Evolutionary conservation across 495 filamentous ascomycete genomes (phyloP), one percentile per base, ranked within the genome.

Genomic region (Massariosphaeria phaeospora): DNA sequence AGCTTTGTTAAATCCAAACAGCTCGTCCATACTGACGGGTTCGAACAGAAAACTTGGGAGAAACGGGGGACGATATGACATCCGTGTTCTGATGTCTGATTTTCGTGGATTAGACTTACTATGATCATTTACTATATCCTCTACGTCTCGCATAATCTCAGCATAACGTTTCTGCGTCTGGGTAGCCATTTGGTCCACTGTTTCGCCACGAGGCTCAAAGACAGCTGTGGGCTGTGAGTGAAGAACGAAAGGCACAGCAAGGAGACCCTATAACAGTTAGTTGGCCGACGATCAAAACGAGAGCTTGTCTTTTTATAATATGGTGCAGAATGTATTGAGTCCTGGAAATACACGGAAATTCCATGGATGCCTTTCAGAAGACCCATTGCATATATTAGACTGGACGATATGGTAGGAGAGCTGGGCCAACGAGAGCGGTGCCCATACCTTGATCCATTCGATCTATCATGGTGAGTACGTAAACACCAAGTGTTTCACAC

Each of bases 221-320:
- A 88, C 77, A 13, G 87, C 86, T 0, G 88, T 91, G 6, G 94
- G 94, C 68, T 96, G 89, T 10, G 90, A 96, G 68, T 95, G 89
- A 41, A 99, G 80, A 43, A 99, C 91, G 66, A 99, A 99, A 0
- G 94, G 94, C 0, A 97, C 91, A 0, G 94, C 94, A 2, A 98
- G 76, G 0, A 98, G 78, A 26, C 90, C 93, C 75, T 94, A 79
- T 66, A 24, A 11, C n/a, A 42, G 20, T 20, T 57, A 24, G 17
- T 25, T 31, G 17, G 21, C 8, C 18, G 10, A 27, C 49, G 12
- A n/a, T n/a, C n/a, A 8, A 40, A 40, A 18, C 15, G 12, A 40
- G 3, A 18, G 38, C 38, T 40, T 21, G 3, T 12, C 3, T 7
- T 40, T 2, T 21, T 21, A 5, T 21, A 40, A 21, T 21, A 21